Evolutionary conservation across 768 basidiomycete species (phyloP).

Genomic region (Mrakia hoshinonis): DNA sequence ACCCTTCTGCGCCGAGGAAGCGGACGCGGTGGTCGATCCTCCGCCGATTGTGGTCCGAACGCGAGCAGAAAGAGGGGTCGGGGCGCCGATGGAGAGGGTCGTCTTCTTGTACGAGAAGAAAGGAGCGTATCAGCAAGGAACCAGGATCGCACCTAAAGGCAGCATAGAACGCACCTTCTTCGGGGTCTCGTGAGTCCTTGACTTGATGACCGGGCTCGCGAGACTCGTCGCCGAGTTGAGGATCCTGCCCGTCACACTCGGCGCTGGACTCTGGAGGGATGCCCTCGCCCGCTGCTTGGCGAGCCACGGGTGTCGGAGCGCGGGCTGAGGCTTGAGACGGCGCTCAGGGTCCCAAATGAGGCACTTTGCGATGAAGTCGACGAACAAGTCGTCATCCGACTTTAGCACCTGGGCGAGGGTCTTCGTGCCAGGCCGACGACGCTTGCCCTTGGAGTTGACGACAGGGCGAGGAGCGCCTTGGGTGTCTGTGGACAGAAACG

Average conservation of each 20-base stretch:
- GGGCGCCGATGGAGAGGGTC: slow-evolving; percentile 56
- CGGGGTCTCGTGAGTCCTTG: slow-evolving; percentile 16
- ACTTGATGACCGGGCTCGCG: slow-evolving; percentile 1
- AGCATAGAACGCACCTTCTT: slow-evolving; percentile 22
- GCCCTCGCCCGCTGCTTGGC: slow-evolving; percentile 35
- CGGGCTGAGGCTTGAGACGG: slow-evolving; percentile 84
- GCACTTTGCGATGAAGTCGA: slow-evolving; percentile 95
- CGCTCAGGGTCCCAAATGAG: slow-evolving; percentile 97
- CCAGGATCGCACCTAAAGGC: background rate
- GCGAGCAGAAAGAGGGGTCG: slow-evolving; percentile 76
- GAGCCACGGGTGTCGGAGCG: slow-evolving; percentile 84
- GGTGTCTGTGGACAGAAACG: slow-evolving; percentile 52
- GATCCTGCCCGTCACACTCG: slow-evolving; percentile 11
- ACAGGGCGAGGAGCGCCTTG: slow-evolving; percentile 87
- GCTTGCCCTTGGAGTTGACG: slow-evolving; percentile 90
- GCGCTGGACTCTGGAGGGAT: slow-evolving; percentile 1
- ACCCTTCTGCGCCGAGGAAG: background rate
- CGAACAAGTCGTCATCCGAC: slow-evolving; percentile 86
- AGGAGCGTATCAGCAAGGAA: no score
- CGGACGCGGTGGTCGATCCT: slow-evolving; percentile 16
- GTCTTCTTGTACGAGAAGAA: background rate
- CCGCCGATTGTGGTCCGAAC: slow-evolving; percentile 16
- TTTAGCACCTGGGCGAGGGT: slow-evolving; percentile 79
- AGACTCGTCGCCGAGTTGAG: background rate
- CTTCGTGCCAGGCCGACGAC: slow-evolving; percentile 83